phyloP scores from a whole-genome alignment of 2,329 filamentous ascomycete genomes.

The Aspergillus felis region DNA sequence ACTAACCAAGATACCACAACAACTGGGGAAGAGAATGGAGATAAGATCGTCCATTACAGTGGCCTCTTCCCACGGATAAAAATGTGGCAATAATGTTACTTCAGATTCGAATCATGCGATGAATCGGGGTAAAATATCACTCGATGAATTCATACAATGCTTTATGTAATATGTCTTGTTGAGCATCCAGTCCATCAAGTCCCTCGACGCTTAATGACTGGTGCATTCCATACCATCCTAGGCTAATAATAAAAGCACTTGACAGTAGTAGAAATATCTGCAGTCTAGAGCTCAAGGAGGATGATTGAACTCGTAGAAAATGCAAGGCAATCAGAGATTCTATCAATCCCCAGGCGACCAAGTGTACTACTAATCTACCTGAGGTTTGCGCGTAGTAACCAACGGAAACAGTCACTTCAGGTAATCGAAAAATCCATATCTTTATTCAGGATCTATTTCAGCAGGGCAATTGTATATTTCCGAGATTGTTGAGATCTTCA shows the following conservation, averaged over 20 bases:
- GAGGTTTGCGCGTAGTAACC: background rate
- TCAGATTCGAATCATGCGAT: no score
- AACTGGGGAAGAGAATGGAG: background rate
- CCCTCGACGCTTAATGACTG: background rate
- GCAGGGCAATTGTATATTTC: slow-evolving; percentile 1
- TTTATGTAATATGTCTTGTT: no score
- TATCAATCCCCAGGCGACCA: no score
- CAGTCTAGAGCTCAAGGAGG: background rate
- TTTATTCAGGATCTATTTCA: background rate
- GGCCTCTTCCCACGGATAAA: background rate
- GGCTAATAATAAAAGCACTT: background rate
- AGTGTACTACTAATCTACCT: background rate
- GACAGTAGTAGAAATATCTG: background rate
- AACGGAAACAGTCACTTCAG: background rate
- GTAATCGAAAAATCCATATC: background rate
- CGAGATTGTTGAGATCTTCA: slow-evolving; percentile 2
- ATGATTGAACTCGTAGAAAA: background rate
- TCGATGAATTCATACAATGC: no score
- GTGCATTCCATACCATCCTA: background rate
- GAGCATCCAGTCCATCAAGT: background rate
- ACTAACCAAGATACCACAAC: background rate
- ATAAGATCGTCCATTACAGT: background rate
- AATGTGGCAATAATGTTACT: background rate
- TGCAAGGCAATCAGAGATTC: background rate
- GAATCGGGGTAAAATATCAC: no score